Evolutionary conservation across 1,139 yeast species (phyloP), one percentile per base, ranked within the genome.

Genomic region (Lodderomyces parapsilosis): DNA sequence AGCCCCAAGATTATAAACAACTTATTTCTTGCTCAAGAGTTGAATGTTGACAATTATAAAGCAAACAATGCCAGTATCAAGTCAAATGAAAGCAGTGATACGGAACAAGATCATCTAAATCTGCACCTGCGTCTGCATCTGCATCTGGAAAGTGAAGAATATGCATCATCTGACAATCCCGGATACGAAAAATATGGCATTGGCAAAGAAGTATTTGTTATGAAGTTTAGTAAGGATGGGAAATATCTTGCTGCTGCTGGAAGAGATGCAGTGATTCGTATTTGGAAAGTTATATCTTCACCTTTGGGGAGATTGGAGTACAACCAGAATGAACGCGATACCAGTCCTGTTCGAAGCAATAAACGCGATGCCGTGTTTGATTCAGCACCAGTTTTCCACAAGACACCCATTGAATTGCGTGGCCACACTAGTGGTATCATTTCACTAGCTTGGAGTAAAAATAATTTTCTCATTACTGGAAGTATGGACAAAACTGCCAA

Each of bases 401-500:
- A 81, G n/a, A 62, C 61, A 22, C 96, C 97, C 0, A 60, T 74
- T 11, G 74, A 76, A 15, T 85, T 81, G 49, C 64, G 60, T 38
- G 95, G 89, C 20, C 98, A 91, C 60, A 64, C 77, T 0, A 78
- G 78, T 39, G 86, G 88, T 48, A 74, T 91, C 20, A 63, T 89
- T 28, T 80, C 87, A 9, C 59, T 91, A 35, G 88, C 88, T 54
- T 91, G 98, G 98, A 85, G 95, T 44, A 86, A 85, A 52, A 90
- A 90, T 63, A 85, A 84, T 56, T 91, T 91, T 51, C 61, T 91
- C 25, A 59, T 90, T 1, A 76, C 95, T 0, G 85, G 95, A 2
- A 85, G 96, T 6, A 87, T 87, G 86, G 98, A 91, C 63, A 78
- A 80, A 51, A 84, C 95, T 0, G 96, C 83, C 1, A 77, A 80